phyloP scores from a whole-genome alignment of 2,329 filamentous ascomycete species.

The Dichotomopilus funicola region DNA sequence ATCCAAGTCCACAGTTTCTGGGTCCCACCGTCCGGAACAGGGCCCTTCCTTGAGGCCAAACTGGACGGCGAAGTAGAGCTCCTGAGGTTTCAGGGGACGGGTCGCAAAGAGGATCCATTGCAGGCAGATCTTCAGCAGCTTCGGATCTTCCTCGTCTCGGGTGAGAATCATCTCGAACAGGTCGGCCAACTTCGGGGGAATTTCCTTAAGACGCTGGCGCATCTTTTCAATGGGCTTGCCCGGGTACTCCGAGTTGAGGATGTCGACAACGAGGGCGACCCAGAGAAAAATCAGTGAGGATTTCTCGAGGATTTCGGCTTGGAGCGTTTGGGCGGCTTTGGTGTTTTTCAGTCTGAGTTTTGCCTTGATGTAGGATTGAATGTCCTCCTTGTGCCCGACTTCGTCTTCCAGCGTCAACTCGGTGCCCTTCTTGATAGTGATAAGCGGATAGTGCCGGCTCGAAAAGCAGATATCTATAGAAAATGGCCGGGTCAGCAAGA shows the following conservation, averaged over 20 bases:
- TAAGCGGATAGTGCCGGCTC: slow-evolving; percentile 17
- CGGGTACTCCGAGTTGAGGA: slow-evolving; percentile 13
- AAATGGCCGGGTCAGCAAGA: not conserved
- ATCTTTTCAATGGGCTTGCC: not conserved
- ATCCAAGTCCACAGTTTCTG: slow-evolving; percentile 17
- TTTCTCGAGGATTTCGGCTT: slow-evolving; percentile 2
- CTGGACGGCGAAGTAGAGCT: slow-evolving; percentile 13
- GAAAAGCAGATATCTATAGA: slow-evolving; percentile 5
- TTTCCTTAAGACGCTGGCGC: not conserved
- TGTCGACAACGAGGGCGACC: slow-evolving; percentile 16
- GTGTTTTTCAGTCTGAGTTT: slow-evolving; percentile 6
- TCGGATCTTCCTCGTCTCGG: slow-evolving; percentile 23
- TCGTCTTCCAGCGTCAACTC: slow-evolving; percentile 9
- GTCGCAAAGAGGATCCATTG: slow-evolving; percentile 48
- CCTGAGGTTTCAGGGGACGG: slow-evolving; percentile 30
- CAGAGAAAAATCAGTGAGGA: slow-evolving; percentile 19
- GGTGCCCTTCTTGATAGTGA: slow-evolving; percentile 5
- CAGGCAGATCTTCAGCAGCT: slow-evolving; percentile 37
- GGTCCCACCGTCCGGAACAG: slow-evolving; percentile 22
- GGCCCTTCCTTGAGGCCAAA: not conserved
- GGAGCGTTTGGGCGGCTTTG: not conserved
- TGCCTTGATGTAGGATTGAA: slow-evolving; percentile 10
- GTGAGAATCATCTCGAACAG: slow-evolving; percentile 45
- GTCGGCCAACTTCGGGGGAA: slow-evolving; percentile 23
- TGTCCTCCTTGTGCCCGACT: slow-evolving; percentile 10